Evolutionary conservation across 306 rosid genomes (phyloP).

Genomic region (Alnus glutinosa): DNA sequence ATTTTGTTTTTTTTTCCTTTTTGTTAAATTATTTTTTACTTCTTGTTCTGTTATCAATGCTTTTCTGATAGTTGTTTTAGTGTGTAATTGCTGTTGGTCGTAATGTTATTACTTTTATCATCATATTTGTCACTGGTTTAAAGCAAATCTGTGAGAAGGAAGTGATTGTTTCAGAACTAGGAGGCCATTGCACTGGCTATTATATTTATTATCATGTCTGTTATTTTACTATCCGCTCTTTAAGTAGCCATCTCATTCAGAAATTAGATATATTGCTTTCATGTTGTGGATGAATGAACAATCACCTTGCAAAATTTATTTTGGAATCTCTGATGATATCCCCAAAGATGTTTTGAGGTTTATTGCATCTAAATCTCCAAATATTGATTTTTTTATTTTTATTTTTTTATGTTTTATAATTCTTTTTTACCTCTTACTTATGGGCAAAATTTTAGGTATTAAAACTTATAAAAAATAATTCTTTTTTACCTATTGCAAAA

Average conservation of each 20-base stretch:
- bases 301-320: background rate
- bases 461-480: background rate
- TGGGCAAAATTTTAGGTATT: no score
- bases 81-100: background rate
- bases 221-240: background rate
- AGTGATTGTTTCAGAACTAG: background rate
- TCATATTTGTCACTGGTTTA: background rate
- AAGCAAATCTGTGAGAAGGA: background rate
- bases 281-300: no score
- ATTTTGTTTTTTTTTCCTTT: background rate
- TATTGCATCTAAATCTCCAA: background rate
- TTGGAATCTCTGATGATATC: background rate
- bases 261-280: background rate
- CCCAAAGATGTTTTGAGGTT: background rate
- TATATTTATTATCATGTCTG: background rate
- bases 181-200: background rate
- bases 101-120: background rate
- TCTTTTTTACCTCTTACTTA: background rate
- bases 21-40: background rate
- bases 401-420: background rate
- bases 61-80: constrained; percentile 3
- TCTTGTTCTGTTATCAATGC: background rate
- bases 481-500: background rate
- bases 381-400: background rate
- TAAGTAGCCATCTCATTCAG: background rate